Evolutionary conservation across 495 filamentous ascomycete genomes (phyloP).

Genomic region (Xylaria bambusicola): DNA sequence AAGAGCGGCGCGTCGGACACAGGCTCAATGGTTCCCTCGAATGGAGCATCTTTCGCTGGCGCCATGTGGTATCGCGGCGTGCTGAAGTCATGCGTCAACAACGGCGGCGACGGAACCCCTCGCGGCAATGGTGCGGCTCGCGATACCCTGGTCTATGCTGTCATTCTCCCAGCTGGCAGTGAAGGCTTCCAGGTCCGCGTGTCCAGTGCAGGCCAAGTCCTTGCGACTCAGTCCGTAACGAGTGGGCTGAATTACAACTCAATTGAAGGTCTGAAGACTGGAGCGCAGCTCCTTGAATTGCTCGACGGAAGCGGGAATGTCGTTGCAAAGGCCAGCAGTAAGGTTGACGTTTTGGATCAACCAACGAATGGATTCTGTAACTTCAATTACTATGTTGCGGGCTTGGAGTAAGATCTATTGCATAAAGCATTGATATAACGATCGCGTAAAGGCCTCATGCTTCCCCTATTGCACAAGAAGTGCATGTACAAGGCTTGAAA

Average conservation of each 20-base stretch:
- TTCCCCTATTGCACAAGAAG: no score
- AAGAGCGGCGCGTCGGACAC: slow-evolving; percentile 30
- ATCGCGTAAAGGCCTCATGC: no score
- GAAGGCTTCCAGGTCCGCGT: slow-evolving; percentile 14
- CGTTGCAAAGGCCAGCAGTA: background rate
- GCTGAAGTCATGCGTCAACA: slow-evolving; percentile 10
- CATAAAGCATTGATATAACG: no score
- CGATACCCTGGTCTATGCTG: slow-evolving; percentile 20
- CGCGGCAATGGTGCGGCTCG: slow-evolving; percentile 18
- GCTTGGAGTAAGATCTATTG: slow-evolving; percentile 2
- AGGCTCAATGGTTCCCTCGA: slow-evolving; percentile 17
- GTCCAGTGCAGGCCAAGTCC: slow-evolving; percentile 7
- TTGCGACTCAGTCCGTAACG: slow-evolving; percentile 12
- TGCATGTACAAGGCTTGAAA: no score
- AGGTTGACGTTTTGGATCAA: slow-evolving; percentile 5
- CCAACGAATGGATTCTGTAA: slow-evolving; percentile 9
- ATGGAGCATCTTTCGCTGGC: slow-evolving; percentile 18
- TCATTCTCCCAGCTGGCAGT: slow-evolving; percentile 17
- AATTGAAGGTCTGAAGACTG: slow-evolving; percentile 16
- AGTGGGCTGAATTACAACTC: slow-evolving; percentile 22
- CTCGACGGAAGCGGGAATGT: background rate
- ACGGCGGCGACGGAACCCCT: slow-evolving; percentile 17
- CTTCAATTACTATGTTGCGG: slow-evolving; percentile 14
- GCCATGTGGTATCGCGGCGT: slow-evolving; percentile 26
- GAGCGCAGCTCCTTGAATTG: slow-evolving; percentile 5